phyloP scores from a whole-genome alignment of 2,329 filamentous ascomycete species.

The Elsinoe arachidis region DNA sequence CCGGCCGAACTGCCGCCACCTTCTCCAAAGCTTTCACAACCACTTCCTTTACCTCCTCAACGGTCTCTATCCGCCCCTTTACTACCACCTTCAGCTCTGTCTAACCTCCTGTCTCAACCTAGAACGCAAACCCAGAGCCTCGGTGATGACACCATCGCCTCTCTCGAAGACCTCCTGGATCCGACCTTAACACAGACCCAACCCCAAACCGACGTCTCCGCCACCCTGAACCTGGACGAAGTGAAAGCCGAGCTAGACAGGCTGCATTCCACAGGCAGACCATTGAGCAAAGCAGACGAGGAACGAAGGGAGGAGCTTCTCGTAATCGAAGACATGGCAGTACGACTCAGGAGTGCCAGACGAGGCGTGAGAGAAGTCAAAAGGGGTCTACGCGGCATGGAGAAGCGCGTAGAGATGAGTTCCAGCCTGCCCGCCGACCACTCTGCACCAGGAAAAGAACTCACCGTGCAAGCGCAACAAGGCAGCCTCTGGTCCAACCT shows the following conservation, averaged over 20 bases:
- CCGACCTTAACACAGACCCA: constrained; percentile 17
- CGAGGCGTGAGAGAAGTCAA: constrained; percentile 37
- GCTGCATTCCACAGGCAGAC: background rate
- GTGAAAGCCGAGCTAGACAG: constrained; percentile 8
- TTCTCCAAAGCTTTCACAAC: background rate
- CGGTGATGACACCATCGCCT: constrained; percentile 41
- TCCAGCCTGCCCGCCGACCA: too few species aligned
- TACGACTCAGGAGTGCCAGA: constrained; percentile 31
- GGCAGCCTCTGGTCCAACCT: too few species aligned
- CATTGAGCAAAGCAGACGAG: constrained; percentile 32
- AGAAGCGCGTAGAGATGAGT: constrained; percentile 30
- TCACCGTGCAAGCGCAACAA: too few species aligned
- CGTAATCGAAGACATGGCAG: constrained; percentile 35
- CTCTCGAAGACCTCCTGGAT: constrained; percentile 37
- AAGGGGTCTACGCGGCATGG: constrained; percentile 34
- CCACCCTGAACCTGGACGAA: constrained; percentile 18
- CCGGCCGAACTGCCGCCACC: background rate
- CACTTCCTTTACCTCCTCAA: constrained; percentile 13
- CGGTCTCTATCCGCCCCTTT: constrained; percentile 13
- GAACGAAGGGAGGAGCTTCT: constrained; percentile 34
- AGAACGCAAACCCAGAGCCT: constrained; percentile 23
- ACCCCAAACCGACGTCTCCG: background rate
- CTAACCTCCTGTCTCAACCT: constrained; percentile 31
- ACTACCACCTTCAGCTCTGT: constrained; percentile 24
- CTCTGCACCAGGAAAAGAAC: too few species aligned